These are phyloP conservation scores for Thelonectria olida DNA, from an alignment of 2,329 filamentous ascomycete species.

Conservation along the genomic window DNA sequence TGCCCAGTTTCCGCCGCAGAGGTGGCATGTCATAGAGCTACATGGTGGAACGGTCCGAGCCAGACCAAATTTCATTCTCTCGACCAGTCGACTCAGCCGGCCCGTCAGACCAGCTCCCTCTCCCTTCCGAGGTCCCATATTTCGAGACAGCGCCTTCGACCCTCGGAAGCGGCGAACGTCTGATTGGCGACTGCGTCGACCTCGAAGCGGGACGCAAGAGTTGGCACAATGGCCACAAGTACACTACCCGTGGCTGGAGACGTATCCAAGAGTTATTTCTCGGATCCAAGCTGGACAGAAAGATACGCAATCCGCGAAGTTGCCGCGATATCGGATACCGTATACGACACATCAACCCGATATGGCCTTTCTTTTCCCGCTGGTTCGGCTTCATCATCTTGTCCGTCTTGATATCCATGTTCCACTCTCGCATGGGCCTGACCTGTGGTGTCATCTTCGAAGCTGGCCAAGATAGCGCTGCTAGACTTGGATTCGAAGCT, in stretches of 20 bases:
- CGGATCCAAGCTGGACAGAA: constrained; percentile 33
- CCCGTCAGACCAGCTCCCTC: not conserved
- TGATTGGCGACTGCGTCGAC: not conserved
- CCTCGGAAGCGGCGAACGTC: not conserved
- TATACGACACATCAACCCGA: not conserved
- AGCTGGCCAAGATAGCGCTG: too few relatives aligned
- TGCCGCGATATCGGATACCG: constrained; percentile 30
- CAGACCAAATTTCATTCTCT: too few relatives aligned
- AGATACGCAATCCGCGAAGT: constrained; percentile 26
- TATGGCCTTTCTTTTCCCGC: not conserved
- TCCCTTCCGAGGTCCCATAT: too few relatives aligned
- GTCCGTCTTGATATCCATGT: constrained; percentile 18
- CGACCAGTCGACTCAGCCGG: not conserved
- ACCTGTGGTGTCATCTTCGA: not conserved
- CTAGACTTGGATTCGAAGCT: too few relatives aligned
- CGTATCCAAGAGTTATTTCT: constrained; percentile 5
- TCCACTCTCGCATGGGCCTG: constrained; percentile 17
- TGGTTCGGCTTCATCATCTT: constrained; percentile 21
- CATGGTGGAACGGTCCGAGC: not conserved
- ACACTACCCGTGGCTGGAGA: not conserved
- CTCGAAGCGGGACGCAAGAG: not conserved
- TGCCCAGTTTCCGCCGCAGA: not conserved
- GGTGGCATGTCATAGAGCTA: not conserved
- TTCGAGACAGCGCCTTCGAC: not conserved
- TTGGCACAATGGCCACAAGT: not conserved